Evolutionary conservation across 352 stramenopile genomes (phyloP), one percentile per base, ranked within the genome.

Genomic region (Phytophthora foliorum): DNA sequence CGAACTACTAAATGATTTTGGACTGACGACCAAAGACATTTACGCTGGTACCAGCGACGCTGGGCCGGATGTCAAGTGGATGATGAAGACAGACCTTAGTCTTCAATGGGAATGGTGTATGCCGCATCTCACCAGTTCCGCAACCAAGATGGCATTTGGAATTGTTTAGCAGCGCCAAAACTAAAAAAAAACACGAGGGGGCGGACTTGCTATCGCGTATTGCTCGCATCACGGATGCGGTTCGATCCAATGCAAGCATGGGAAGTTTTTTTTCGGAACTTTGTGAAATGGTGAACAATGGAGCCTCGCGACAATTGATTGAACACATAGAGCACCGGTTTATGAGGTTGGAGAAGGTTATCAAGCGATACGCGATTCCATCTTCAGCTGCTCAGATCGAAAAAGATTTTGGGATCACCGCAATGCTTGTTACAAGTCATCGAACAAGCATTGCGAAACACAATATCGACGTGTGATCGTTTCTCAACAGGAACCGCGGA

Each of bases 191-290:
- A n/a, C n/a, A n/a, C 16, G 19, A 29, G 11, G n/a, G 5, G 3
- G 56, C 27, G 24, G 50, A 60, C 11, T 42, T 60, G 14, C 25
- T 67, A 14, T 54, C 50, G 11, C 25, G 59, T 2, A 60, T 60
- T 38, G 27, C 27, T 22, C 25, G 38, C 0, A 55, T 60, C 6
- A 54, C 27, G 1, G 55, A 24, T 41, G 49, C 59, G 0, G 17
- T 67, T 29, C 36, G 49, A 4, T 67, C 49, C 8, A 67, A 67
- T 49, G 38, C 38, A 17, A 44, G 19, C 0, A 67, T 60, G 59
- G n/a, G n/a, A n/a, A n/a, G n/a, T n/a, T n/a, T 66, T 0, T 66
- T 57, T 57, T 4, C 22, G 3, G 46, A 66, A 14, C 34, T 51
- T 46, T 66, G 58, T 38, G 36, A 42, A 19, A 42, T 42, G 36